Evolutionary conservation across 495 filamentous ascomycete species (phyloP), one percentile per base, ranked within the genome.

Genomic region (Aspergillus funiculosus): DNA sequence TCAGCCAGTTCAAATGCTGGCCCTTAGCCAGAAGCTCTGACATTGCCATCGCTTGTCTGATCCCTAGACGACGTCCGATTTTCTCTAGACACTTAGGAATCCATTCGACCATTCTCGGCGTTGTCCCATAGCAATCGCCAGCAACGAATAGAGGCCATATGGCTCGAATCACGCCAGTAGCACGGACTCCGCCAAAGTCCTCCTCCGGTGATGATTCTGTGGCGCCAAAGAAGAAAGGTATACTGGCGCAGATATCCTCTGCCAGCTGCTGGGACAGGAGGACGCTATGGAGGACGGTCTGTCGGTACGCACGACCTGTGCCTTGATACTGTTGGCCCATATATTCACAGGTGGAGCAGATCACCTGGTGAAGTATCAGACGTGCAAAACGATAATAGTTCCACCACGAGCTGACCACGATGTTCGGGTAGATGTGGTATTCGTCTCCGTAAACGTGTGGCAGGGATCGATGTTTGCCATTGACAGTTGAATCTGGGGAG

Each of bases 351-450:
- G 40, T 20, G 17, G 37, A 40, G 9, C 28, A 32, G 5, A 49
- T 27, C 7, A 49, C 6, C 24, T 43, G 38, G 1, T 27, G 39
- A 11, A 51, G 22, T 6, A 51, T 25, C n/a, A 45, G 36, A n/a
- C 41, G 41, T 20, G 36, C 36, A 28, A 51, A 28, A 6, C 42
- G 41, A 29, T 51, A 46, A 5, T 39, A 36, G 20, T 34, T 51
- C 48, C 48, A 51, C n/a, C 42, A 34, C 3, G 18, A 10, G 15
- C 18, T 32, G 6, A 39, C 17, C 5, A 27, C 20, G 1, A 43
- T 25, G 3, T 46, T 28, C 2, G 48, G 34, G 28, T 51, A 51
- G 13, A 40, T 20, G 28, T 51, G 42, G 36, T 51, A 51, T 5
- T 35, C 17, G 17, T 35, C 26, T 1, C 35, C 36, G 35, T 40